phyloP scores from a whole-genome alignment of 176 grass and related monocot species.

The Urochloa ruziziensis region DNA sequence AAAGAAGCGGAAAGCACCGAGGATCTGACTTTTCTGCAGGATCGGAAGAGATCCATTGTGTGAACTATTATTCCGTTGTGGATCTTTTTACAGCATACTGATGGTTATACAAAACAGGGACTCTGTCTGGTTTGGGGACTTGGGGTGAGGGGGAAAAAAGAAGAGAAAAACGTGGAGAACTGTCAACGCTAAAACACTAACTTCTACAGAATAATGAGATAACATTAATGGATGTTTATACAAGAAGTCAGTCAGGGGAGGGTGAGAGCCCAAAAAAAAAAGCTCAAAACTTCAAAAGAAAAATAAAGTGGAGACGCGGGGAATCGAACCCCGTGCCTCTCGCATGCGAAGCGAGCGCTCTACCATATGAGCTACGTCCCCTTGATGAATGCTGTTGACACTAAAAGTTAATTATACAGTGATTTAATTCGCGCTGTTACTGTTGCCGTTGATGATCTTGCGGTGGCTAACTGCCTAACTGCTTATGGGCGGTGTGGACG shows the following conservation, averaged over 20 bases:
- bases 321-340: conserved; percentile 98
- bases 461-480: too few species aligned
- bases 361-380: conserved; percentile 99
- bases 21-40: neutral
- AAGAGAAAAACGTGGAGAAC: too few species aligned
- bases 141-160: too few species aligned
- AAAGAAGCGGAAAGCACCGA: neutral
- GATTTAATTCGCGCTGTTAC: too few species aligned
- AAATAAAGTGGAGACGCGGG: conserved; percentile 79
- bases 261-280: neutral
- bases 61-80: neutral
- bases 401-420: too few species aligned
- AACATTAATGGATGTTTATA: neutral
- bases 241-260: neutral
- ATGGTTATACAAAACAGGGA: too few species aligned
- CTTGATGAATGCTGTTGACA: neutral
- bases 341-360: conserved; percentile 99
- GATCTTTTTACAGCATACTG: neutral
- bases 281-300: neutral
- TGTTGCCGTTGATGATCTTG: too few species aligned
- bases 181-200: too few species aligned
- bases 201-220: too few species aligned
- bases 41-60: neutral
- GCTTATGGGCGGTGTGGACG: too few species aligned
- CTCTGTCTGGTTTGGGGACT: too few species aligned